Conservation (phyloP, 352 stramenopile species). For the Hyaloperonospora arabidopsidis region DNA sequence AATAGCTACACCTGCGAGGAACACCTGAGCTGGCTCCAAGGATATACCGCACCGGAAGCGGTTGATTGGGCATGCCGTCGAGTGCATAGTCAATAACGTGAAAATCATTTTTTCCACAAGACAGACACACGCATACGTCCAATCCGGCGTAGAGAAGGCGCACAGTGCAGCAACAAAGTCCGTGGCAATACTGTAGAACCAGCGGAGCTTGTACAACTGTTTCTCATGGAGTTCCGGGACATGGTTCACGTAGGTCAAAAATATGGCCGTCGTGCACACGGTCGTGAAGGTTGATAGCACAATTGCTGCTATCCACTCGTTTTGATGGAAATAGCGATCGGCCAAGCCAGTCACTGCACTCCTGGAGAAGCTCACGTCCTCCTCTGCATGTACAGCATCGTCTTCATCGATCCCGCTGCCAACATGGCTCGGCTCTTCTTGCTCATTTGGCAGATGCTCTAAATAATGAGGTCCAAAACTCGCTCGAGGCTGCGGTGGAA, state of each 20-base stretch:
- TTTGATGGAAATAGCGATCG: slow-evolving; percentile 29
- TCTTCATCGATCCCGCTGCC: no score
- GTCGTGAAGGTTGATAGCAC: slow-evolving; percentile 30
- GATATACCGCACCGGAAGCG: slow-evolving; percentile 50
- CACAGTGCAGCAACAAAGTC: slow-evolving; percentile 53
- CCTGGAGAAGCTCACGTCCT: slow-evolving; percentile 24
- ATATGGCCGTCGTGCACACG: slow-evolving; percentile 28
- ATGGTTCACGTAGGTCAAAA: slow-evolving; percentile 35
- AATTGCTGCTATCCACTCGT: slow-evolving; percentile 47
- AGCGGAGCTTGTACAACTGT: slow-evolving; percentile 47
- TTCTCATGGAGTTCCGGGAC: slow-evolving; percentile 40
- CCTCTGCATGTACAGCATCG: background rate
- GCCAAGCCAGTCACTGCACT: slow-evolving; percentile 35
- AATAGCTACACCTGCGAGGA: slow-evolving; percentile 44
- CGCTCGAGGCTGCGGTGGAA: slow-evolving; percentile 7
- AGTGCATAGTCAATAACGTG: slow-evolving; percentile 57
- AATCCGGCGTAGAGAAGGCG: slow-evolving; percentile 52
- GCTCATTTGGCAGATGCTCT: slow-evolving; percentile 6
- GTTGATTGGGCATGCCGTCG: slow-evolving; percentile 63
- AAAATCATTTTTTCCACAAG: slow-evolving; percentile 64
- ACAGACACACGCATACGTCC: slow-evolving; percentile 58
- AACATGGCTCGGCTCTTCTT: slow-evolving; percentile 6
- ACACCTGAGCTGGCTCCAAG: slow-evolving; percentile 42
- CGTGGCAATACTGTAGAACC: slow-evolving; percentile 50
- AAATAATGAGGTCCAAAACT: slow-evolving; percentile 7